Evolutionary conservation across 2,329 filamentous ascomycete species (phyloP).

Genomic region (Tolypocladium endophyticum): DNA sequence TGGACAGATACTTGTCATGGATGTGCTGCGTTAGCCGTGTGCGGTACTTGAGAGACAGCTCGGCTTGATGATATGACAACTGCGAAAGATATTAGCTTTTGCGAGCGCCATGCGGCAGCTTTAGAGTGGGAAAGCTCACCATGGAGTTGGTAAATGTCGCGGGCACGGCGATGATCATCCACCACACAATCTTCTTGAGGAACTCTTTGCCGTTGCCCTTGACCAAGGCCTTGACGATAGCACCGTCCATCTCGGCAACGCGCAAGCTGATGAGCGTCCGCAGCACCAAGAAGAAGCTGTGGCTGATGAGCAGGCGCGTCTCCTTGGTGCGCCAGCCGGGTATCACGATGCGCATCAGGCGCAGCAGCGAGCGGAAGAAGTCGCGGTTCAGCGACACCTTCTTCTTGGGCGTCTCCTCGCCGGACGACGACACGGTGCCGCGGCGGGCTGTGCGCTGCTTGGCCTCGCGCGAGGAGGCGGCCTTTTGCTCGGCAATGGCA

Average conservation of each 20-base stretch:
- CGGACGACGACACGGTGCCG: constrained; percentile 33
- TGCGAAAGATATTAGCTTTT: constrained; percentile 22
- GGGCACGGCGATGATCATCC: constrained; percentile 94
- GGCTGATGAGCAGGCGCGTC: constrained; percentile 72
- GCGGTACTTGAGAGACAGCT: constrained; percentile 84
- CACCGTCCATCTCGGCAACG: constrained; percentile 91
- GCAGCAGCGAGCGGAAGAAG: constrained; percentile 62
- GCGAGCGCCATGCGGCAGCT: not conserved
- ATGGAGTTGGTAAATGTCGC: constrained; percentile 98
- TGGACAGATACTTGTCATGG: constrained; percentile 91
- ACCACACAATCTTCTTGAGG: constrained; percentile 80
- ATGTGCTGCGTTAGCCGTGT: constrained; percentile 89
- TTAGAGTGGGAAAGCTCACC: constrained; percentile 39
- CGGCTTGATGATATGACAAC: constrained; percentile 94
- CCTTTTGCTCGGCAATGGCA: constrained; percentile 88
- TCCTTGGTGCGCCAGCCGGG: constrained; percentile 87
- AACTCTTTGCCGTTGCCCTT: constrained; percentile 88
- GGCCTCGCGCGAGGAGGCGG: constrained; percentile 60
- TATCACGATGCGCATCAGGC: constrained; percentile 75
- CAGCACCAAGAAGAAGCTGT: constrained; percentile 85
- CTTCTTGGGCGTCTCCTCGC: constrained; percentile 42
- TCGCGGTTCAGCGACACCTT: constrained; percentile 91
- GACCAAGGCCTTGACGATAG: constrained; percentile 83
- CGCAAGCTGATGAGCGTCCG: constrained; percentile 89
- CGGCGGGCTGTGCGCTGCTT: constrained; percentile 37